Evolutionary conservation across 2,329 filamentous ascomycete genomes (phyloP), one percentile per base, ranked within the genome.

Genomic region (Leptographium lundbergii): DNA sequence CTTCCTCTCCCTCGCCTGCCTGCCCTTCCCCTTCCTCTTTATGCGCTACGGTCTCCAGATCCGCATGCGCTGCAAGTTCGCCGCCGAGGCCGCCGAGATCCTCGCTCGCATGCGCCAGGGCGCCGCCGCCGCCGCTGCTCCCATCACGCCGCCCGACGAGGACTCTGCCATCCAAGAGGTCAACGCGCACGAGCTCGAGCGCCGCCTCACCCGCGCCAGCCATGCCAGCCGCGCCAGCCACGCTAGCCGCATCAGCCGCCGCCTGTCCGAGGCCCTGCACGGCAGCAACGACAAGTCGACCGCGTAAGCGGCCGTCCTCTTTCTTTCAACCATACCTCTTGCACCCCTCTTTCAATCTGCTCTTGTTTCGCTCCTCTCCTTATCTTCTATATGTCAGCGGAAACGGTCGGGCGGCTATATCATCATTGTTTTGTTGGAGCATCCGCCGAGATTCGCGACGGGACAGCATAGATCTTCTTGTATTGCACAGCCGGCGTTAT

Each of bases 11-110:
- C 69, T 91, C 4, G 79, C 77, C 13, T 91, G 87, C 70, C 74
- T 89, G 22, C 87, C 88, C 0, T 86, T 88, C 66, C 88, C 88
- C 0, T 86, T 88, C 70, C 69, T 92, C 19, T 89, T 92, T 71
- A 88, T 88, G 73, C 84, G 80, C 65, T 89, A 89, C 68, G 88
- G 88, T 47, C 73, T 70, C 7, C 25, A 63, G 32, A 86, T 91
- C 65, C 78, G 87, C 25, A 73, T 77, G 68, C 81, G 77, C 67
- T 89, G 87, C 77, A 85, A 86, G 73, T 91, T 80, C 67, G 82
- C 87, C 6, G 78, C 81, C 11, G 79, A 89, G 70, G 81, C 86
- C 7, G 84, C 85, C 34, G 76, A 75, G 13, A 80, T 87, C 61
- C 75, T 87, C 71, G 69, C 72, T 63, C 69, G 68, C 62, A 76